Percentiles rank a stretch among this genome's conserved stretches.
Conservation (phyloP, 768 basidiomycete species). For the Lepiota brunneoincarnata region DNA sequence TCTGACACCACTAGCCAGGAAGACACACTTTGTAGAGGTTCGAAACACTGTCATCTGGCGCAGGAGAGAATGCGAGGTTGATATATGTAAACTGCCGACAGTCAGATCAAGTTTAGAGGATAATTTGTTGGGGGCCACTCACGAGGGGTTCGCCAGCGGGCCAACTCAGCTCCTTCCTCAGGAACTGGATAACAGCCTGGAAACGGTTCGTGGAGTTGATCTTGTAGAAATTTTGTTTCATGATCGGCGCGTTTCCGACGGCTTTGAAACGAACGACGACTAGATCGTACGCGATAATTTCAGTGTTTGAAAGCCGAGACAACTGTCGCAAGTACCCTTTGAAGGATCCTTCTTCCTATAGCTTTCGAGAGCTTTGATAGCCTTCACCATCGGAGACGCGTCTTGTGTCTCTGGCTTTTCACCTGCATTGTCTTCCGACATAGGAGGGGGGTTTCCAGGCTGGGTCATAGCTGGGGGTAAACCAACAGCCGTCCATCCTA, state of each 20-base stretch:
- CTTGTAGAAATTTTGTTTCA: conserved; percentile 99
- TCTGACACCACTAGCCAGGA: neutral
- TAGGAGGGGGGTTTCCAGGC: neutral
- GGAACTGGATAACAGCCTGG: conserved; percentile 91
- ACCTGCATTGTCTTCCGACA: neutral
- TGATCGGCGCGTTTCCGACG: conserved; percentile 95
- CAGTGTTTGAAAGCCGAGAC: neutral
- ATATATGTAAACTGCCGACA: conserved; percentile 51
- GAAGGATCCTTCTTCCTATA: conserved; percentile 85
- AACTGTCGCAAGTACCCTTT: conserved; percentile 52
- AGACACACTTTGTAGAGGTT: conserved; percentile 66
- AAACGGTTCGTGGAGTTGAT: conserved; percentile 93
- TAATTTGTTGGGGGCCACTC: conserved; percentile 20
- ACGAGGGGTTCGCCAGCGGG: conserved; percentile 85
- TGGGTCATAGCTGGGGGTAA: conserved; percentile 6
- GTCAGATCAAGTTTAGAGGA: neutral
- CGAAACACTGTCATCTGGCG: conserved; percentile 78
- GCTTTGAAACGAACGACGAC: conserved; percentile 98
- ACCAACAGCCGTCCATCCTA: neutral
- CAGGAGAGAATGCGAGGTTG: conserved; percentile 77
- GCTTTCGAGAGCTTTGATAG: conserved; percentile 70
- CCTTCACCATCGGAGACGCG: conserved; percentile 25
- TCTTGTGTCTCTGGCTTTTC: conserved; percentile 1
- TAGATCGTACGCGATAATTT: conserved; percentile 26
- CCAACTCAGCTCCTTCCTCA: conserved; percentile 87